Conservation (phyloP, 305 asterid species). For the Fraxinus velutina region DNA sequence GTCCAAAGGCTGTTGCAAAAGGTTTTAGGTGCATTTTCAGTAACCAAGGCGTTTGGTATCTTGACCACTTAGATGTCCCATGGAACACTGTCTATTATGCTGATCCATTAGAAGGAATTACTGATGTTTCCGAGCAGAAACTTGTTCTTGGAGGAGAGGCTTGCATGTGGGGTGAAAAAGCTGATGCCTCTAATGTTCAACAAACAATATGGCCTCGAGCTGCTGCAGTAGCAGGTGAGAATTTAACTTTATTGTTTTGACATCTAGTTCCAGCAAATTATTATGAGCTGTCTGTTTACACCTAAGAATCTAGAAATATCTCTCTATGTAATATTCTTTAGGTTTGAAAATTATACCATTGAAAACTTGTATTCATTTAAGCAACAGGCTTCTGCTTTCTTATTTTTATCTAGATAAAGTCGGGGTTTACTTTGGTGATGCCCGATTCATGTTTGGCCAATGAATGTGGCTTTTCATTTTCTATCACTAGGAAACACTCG, state of each 20-base stretch:
- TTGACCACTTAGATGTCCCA: conserved; percentile 88
- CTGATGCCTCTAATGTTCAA: conserved; percentile 79
- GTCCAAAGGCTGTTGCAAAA: conserved; percentile 76
- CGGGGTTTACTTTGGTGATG: background rate
- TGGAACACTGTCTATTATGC: conserved; percentile 68
- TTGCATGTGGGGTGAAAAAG: conserved; percentile 91
- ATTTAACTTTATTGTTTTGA: background rate
- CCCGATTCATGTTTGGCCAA: background rate
- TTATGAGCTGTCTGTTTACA: background rate
- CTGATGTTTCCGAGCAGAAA: conserved; percentile 54
- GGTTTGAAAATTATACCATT: background rate
- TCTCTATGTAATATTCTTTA: background rate
- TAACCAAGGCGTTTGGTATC: conserved; percentile 90
- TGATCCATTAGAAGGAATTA: conserved; percentile 73
- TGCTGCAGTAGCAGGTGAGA: conserved; percentile 94
- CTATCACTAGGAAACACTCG: background rate
- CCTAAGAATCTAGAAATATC: background rate
- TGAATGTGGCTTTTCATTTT: background rate
- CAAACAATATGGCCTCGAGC: conserved; percentile 99
- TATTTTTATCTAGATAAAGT: background rate
- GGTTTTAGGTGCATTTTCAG: conserved; percentile 90
- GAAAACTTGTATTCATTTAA: background rate
- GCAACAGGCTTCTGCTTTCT: background rate
- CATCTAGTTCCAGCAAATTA: background rate
- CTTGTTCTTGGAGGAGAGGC: conserved; percentile 95